Base-by-base conservation (phyloP, 768 basidiomycete species). In the Pulveroboletus sp. region DNA sequence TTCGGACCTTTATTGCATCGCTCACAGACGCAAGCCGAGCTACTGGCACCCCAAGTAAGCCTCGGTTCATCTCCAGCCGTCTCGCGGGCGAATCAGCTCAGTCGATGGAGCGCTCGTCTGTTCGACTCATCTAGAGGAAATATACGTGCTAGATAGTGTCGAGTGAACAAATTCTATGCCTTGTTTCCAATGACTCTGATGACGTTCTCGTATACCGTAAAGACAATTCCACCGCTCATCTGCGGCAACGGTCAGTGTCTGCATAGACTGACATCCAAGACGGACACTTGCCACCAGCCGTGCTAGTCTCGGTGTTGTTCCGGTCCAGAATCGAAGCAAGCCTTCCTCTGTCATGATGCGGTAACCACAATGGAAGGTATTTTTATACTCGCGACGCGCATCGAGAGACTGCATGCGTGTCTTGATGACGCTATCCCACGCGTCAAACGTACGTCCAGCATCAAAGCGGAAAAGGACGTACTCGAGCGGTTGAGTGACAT, bases 391-490 rank as follows among this genome's bases (percentile, higher is more conserved):
- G 21, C 75, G 70, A 9, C 80, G 76, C 0, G 95, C 96, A 49
- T 81, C 79, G 9, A 99, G 76, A 6, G 91, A 85, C 69, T 99
- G 96, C 96, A 98, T 99, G 24, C 95, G 82, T 10, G 96, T 98
- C 72, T 98, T 99, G 70, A 98, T 82, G 28, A 97, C 93, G 63
- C 93, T 95, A 57, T 12, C 17, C 12, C 39, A 52, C 50, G 14
- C 21, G 28, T 55, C 30, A 56, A 31, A 37, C 26, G 3, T 28
- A 31, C 17, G 21, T 30, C 3, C 6, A 8, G 14, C 11, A 39
- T n/a, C 8, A 11, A 31, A 6, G 21, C 21, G 21, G 21, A 35
- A 37, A 32, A 26, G 21, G 8, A 73, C 80, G 41, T 41, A 86
- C 87, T 91, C 89, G 12, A 92, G 74, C 5, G 89, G 88, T 81